phyloP scores from a whole-genome alignment of 208 protist species.

The Leptomonas seymouri region DNA sequence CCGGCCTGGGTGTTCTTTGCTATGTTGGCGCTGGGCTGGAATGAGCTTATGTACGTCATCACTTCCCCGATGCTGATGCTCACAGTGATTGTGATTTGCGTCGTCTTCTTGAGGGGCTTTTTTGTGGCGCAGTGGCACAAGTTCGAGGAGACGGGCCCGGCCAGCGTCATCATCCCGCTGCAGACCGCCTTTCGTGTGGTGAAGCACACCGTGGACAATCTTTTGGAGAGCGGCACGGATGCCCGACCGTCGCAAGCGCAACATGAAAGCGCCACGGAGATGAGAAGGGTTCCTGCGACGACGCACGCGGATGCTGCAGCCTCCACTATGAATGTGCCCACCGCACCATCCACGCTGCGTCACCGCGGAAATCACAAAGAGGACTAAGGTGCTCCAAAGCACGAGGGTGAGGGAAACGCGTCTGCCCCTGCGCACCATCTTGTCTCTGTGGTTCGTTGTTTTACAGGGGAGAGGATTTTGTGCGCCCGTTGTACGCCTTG shows the following conservation, averaged over 20 bases:
- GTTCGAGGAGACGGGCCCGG: conserved; percentile 76
- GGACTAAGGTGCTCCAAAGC: conserved; percentile 5
- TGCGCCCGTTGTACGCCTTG: no score
- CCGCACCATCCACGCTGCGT: conserved; percentile 22
- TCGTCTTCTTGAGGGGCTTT: conserved; percentile 70
- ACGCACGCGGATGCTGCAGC: conserved; percentile 13
- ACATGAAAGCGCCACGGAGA: conserved; percentile 4
- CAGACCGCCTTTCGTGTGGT: conserved; percentile 21
- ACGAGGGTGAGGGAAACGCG: not conserved
- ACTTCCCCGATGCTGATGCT: conserved; percentile 72
- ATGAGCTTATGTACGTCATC: conserved; percentile 84
- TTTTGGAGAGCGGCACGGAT: conserved; percentile 10
- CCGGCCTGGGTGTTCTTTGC: conserved; percentile 79
- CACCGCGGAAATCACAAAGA: conserved; percentile 27
- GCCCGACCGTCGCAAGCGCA: not conserved
- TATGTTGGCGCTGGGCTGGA: conserved; percentile 76
- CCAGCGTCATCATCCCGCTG: conserved; percentile 57
- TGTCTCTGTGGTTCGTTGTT: not conserved
- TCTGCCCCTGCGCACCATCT: not conserved
- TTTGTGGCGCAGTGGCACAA: conserved; percentile 73
- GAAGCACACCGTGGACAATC: conserved; percentile 22
- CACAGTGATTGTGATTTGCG: conserved; percentile 44
- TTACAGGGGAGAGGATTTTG: no score
- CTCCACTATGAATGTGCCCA: not conserved
- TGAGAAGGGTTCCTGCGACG: not conserved